phyloP scores from a whole-genome alignment of 768 basidiomycete genomes.

The Rhodosporidiobolus sp. region DNA sequence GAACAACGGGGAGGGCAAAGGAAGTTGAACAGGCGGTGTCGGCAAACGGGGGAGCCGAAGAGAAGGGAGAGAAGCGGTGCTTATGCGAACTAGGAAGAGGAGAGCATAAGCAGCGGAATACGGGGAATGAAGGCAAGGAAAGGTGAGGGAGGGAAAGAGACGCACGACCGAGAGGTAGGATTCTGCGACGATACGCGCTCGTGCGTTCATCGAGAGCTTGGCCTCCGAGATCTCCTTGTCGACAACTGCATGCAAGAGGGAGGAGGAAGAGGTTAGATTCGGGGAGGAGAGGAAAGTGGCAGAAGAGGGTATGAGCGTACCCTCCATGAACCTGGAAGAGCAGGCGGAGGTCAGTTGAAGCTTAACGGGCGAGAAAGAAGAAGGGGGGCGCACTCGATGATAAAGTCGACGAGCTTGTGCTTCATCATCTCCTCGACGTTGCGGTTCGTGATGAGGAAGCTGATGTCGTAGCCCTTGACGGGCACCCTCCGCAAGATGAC shows the following conservation, averaged over 20 bases:
- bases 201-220: conserved; percentile 92
- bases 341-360: neutral
- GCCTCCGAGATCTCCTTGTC: conserved; percentile 99
- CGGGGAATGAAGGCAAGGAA: too few species aligned
- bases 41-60: too few species aligned
- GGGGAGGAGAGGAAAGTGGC: conserved; percentile 7
- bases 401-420: conserved; percentile 99
- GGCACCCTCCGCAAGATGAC: conserved; percentile 93
- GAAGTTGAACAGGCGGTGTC: neutral
- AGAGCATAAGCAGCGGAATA: too few species aligned
- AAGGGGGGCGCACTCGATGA: conserved; percentile 73
- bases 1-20: neutral
- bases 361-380: neutral
- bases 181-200: conserved; percentile 95
- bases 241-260: conserved; percentile 62
- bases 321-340: conserved; percentile 35
- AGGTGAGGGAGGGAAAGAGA: neutral
- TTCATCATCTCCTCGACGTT: conserved; percentile 98
- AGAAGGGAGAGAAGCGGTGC: neutral
- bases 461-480: conserved; percentile 96
- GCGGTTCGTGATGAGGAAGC: conserved; percentile 94
- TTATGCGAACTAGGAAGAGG: conserved; percentile 3
- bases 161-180: conserved; percentile 63
- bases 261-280: neutral
- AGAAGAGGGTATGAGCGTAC: neutral